Evolutionary conservation across 805 yeast species (phyloP), one percentile per base, ranked within the genome.

Genomic region (Myxozyma monticola): DNA sequence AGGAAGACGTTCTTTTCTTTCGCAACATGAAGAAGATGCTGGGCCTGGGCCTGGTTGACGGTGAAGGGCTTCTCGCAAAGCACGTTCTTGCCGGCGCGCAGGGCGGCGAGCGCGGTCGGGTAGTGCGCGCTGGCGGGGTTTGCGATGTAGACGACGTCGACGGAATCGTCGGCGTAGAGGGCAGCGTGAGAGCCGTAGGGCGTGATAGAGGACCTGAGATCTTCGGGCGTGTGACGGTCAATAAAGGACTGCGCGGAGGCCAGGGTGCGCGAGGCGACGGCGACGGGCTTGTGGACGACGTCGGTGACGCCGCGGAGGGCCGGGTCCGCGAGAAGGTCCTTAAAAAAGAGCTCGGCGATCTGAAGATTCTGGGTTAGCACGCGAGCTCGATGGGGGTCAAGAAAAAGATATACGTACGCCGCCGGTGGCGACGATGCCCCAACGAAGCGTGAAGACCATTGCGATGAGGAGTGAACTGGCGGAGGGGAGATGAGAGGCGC

Each of bases 51-150:
- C 0, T 64, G 64, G 51, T 77, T 78, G 34, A 79, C 71, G 2
- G 79, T 72, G 50, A 77, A 64, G 7, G 83, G 80, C 60, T 79
- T 79, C 55, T 79, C 84, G 59, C 79, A 75, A 38, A 79, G 65
- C 18, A 78, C 79, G 61, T 78, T 76, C 49, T 75, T 73, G 14
- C 72, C 76, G 33, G 70, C 65, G 10, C 68, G 60, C 37, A 79
- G 65, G 10, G 78, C 75, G 29, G 61, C 51, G 39, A 70, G 59
- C 2, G 73, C 75, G 49, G 71, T 75, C 35, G 71, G 74, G 47
- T 72, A 70, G 60, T 79, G 84, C 56, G 70, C 65, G 10, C 71
- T 64, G 65, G 78, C 81, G 2, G 83, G 83, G 6, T 77, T 69
- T 1, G 79, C 81, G 41, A 79, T 64, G 60, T 79, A 79, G 28